Percentiles rank a stretch among this genome's conserved stretches.
These are phyloP conservation scores for Hymenoscyphus infarciens DNA, from an alignment of 2,329 filamentous ascomycete species.

Conservation along the genomic window DNA sequence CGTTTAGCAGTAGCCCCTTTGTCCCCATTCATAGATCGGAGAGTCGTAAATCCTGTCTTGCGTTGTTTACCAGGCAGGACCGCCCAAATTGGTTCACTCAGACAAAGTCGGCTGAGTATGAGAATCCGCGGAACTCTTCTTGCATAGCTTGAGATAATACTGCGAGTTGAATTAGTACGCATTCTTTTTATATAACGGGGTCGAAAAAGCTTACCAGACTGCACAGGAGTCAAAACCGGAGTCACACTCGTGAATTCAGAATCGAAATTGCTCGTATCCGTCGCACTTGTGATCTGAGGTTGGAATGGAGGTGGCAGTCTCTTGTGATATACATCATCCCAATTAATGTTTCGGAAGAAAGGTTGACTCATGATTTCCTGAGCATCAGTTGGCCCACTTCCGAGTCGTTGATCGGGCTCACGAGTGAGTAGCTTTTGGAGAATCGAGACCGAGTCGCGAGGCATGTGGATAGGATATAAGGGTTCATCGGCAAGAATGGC, in stretches of 20 bases:
- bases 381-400: slow-evolving; percentile 92
- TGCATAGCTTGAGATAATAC: slow-evolving; percentile 98
- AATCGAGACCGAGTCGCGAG: slow-evolving; percentile 93
- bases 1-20: neutral
- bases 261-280: slow-evolving; percentile 99
- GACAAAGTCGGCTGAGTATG: slow-evolving; percentile 55
- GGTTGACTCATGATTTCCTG: slow-evolving; percentile 99
- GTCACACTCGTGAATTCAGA: slow-evolving; percentile 98
- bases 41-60: neutral
- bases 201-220: slow-evolving; percentile 70
- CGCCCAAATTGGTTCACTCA: slow-evolving; percentile 21
- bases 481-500: slow-evolving; percentile 97
- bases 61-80: neutral
- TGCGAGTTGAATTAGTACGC: slow-evolving; percentile 38
- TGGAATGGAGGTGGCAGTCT: slow-evolving; percentile 83
- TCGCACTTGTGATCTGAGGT: slow-evolving; percentile 84
- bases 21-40: neutral
- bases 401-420: slow-evolving; percentile 88
- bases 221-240: slow-evolving; percentile 92
- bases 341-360: slow-evolving; percentile 96
- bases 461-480: slow-evolving; percentile 98
- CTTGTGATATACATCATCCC: slow-evolving; percentile 99
- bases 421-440: slow-evolving; percentile 94
- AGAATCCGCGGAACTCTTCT: slow-evolving; percentile 98
- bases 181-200: neutral